phyloP scores from a whole-genome alignment of 78 protist genomes.

The Chrysochromulina tobinii region DNA sequence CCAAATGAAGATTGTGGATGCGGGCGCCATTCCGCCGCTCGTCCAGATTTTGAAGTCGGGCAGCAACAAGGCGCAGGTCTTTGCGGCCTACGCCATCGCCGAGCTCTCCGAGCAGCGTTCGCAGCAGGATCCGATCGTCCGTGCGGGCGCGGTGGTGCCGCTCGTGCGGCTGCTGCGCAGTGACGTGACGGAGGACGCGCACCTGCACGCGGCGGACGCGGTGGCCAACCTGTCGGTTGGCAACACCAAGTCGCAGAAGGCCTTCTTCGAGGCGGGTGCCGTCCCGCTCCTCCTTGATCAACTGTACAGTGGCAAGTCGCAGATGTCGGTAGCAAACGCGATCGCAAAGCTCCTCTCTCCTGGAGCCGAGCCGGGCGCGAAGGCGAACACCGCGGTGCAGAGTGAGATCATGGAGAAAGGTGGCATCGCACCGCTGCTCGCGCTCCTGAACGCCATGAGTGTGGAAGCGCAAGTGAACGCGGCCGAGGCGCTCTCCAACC shows the following conservation, averaged over 20 bases:
- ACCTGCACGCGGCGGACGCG: neutral
- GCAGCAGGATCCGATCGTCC: too few relatives aligned
- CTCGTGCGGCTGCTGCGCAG: too few relatives aligned
- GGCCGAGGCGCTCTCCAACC: neutral
- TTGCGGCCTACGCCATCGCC: too few relatives aligned
- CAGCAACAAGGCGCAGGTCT: neutral
- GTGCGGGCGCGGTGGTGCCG: too few relatives aligned
- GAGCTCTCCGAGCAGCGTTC: too few relatives aligned
- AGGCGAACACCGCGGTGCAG: neutral
- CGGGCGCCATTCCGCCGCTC: neutral
- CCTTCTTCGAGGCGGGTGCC: neutral
- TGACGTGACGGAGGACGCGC: too few relatives aligned
- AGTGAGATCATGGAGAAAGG: neutral
- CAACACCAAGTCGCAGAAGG: neutral
- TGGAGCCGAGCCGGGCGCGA: neutral
- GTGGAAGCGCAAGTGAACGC: neutral
- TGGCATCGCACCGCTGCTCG: neutral
- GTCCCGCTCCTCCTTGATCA: neutral
- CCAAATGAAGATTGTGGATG: neutral
- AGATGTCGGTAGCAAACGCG: neutral
- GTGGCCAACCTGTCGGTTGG: neutral
- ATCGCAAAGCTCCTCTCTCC: neutral
- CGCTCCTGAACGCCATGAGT: neutral
- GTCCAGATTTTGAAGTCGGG: neutral
- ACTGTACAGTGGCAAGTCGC: neutral